A percentile compares a stretch with the other conserved stretches of the same genome.
Conservation (phyloP, 495 filamentous ascomycete species). For the Podospora appendiculata region DNA sequence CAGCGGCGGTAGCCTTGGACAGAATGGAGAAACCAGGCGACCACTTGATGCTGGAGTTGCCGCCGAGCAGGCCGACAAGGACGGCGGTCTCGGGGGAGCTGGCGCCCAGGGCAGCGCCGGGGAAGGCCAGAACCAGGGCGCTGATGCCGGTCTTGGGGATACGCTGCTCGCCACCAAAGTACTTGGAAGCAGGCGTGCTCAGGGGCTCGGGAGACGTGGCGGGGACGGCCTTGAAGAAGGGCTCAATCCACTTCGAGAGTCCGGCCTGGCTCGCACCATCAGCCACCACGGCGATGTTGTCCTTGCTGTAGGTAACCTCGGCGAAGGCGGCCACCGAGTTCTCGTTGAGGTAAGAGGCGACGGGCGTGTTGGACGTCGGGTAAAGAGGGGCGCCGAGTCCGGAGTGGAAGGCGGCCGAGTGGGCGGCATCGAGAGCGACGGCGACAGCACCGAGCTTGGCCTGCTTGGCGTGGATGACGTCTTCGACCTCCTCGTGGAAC, state of each 20-base stretch:
- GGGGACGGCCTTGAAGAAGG: conserved; percentile 68
- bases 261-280: conserved; percentile 73
- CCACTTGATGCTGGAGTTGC: conserved; percentile 91
- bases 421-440: conserved; percentile 76
- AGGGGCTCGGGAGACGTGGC: conserved; percentile 24
- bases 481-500: conserved; percentile 75
- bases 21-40: conserved; percentile 85
- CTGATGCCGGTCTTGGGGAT: conserved; percentile 66
- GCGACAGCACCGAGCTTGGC: conserved; percentile 58
- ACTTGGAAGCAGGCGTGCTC: conserved; percentile 55
- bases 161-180: conserved; percentile 91
- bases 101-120: conserved; percentile 68
- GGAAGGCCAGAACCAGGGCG: conserved; percentile 82
- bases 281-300: conserved; percentile 83
- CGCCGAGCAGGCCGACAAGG: conserved; percentile 83
- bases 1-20: conserved; percentile 60
- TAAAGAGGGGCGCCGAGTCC: conserved; percentile 75
- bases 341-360: conserved; percentile 69
- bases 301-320: conserved; percentile 69
- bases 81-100: conserved; percentile 89
- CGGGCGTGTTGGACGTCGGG: conserved; percentile 59
- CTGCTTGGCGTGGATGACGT: conserved; percentile 64
- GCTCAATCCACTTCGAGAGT: conserved; percentile 81
- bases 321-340: conserved; percentile 65
- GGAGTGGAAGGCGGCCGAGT: conserved; percentile 86